Percentiles rank a stretch among this genome's conserved stretches.
These are phyloP conservation scores for Pseudonectria buxi DNA, from an alignment of 2,329 filamentous ascomycete genomes.

Conservation along the genomic window DNA sequence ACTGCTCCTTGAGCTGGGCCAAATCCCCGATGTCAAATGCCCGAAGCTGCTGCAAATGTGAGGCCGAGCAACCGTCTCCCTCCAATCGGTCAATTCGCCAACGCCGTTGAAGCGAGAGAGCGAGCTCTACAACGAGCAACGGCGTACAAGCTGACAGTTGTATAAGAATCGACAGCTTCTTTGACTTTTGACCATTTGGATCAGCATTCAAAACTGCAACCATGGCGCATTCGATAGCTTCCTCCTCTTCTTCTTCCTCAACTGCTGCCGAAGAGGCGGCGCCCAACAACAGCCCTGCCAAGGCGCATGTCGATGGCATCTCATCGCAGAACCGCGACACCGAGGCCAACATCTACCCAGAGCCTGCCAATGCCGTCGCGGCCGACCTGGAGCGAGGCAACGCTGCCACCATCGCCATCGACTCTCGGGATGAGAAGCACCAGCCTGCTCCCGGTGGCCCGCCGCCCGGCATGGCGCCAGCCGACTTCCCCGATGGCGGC, in stretches of 20 bases:
- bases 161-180: too few species aligned
- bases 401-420: background rate
- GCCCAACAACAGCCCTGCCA: background rate
- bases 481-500: conserved; percentile 56
- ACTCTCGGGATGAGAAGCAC: conserved; percentile 8
- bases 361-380: conserved; percentile 23
- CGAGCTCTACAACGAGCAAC: too few species aligned
- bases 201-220: background rate
- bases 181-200: too few species aligned
- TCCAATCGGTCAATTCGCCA: too few species aligned
- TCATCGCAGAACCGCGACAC: conserved; percentile 9
- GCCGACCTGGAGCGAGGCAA: conserved; percentile 21
- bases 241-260: conserved; percentile 15
- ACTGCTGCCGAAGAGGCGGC: conserved; percentile 18
- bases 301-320: background rate
- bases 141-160: too few species aligned
- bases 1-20: too few species aligned
- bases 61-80: too few species aligned
- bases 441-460: conserved; percentile 9
- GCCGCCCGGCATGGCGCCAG: conserved; percentile 33
- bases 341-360: conserved; percentile 14
- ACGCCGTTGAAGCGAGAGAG: too few species aligned
- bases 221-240: conserved; percentile 18
- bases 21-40: too few species aligned
- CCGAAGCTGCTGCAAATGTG: too few species aligned